Conservation (phyloP, 1,284 basidiomycete genomes). For the Microbotryum intermedium region DNA sequence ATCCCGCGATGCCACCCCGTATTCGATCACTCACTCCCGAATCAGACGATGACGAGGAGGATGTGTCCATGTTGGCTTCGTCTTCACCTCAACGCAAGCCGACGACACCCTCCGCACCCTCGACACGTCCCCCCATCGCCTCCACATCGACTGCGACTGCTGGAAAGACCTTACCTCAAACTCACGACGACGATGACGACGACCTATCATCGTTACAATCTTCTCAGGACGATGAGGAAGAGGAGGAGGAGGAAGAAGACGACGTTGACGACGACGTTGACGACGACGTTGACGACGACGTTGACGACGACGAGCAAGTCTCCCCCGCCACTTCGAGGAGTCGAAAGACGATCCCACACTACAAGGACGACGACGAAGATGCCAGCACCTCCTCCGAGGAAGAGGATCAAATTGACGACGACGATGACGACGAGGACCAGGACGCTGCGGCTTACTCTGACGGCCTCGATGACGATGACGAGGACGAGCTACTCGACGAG, state of each 20-base stretch:
- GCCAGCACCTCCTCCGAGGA: not conserved
- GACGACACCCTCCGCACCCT: no score
- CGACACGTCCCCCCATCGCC: no score
- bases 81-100: no score
- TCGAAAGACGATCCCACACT: not conserved
- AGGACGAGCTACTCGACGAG: not conserved
- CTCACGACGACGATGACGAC: not conserved
- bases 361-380: not conserved
- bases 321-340: not conserved
- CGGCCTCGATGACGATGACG: not conserved
- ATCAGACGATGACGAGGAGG: no score
- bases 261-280: not conserved
- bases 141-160: no score
- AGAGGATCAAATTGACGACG: not conserved
- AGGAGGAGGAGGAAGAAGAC: not conserved
- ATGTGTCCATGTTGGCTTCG: no score
- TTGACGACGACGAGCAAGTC: slow-evolving; percentile 2
- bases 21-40: no score
- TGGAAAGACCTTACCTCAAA: not conserved
- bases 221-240: slow-evolving; percentile 4
- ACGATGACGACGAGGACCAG: not conserved
- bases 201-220: slow-evolving; percentile 2
- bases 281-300: slow-evolving; percentile 6
- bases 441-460: not conserved
- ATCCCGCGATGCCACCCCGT: no score